Evolutionary conservation across 2,329 filamentous ascomycete genomes (phyloP), one percentile per base, ranked within the genome.

Genomic region (Aspergillus tamarii): DNA sequence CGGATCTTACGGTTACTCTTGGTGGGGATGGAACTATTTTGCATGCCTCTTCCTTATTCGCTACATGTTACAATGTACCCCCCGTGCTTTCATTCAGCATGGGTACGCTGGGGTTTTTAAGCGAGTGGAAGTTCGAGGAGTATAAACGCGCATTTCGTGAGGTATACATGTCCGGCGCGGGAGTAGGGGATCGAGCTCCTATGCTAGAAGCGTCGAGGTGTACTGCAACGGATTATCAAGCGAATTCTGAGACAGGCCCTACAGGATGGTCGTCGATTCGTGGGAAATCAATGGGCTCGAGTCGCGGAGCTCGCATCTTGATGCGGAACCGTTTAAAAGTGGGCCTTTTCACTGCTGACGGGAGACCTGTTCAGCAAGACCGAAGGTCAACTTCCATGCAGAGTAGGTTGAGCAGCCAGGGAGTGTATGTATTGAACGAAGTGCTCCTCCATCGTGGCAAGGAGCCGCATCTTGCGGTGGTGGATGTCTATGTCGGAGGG

Each of bases 11-110:
- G 26, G 89, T 92, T 50, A 98, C 95, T 0, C 88, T 99, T 57
- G 95, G 95, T 59, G 95, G 95, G 48, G 95, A 99, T 77, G 93
- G 93, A 65, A 97, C 93, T 2, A 94, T 97, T 60, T 80, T 97
- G 54, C 91, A 92, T 64, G 93, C 93, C 0, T 91, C 92, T 2
- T 94, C 91, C 60, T 85, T 97, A 6, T 98, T 96, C 80, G 93
- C 93, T 64, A 90, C 92, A 43, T 89, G 91, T 52, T 84, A 86
- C 2, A 88, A 88, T 50, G 94, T 99, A 0, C 95, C 95, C 0
- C 95, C 95, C 0, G 91, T 99, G 39, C 83, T 99, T 9, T 93
- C 92, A 1, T 99, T 99, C 75, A 96, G 93, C 75, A 97, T 99
- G 92, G 95, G 95, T 7, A 96, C 94, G 0, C 82, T 99, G 0